Percentiles rank a stretch among this genome's conserved stretches.
Conservation (phyloP, 805 yeast genomes). For the Barnettozyma sp. region DNA sequence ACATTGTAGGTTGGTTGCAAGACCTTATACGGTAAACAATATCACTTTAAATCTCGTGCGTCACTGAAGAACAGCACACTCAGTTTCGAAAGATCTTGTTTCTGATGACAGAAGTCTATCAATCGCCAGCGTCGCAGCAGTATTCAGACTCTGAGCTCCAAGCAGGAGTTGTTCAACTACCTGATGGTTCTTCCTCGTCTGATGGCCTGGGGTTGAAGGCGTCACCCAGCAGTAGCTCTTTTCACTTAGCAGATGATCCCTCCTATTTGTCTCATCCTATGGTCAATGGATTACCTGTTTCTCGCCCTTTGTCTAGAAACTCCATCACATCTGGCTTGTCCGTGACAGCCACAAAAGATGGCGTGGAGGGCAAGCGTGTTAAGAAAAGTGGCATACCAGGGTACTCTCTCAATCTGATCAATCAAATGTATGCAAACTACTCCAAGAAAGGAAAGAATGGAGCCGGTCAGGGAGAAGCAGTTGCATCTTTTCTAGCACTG, state of each 20-base stretch:
- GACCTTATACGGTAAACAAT: too few relatives aligned
- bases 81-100: too few relatives aligned
- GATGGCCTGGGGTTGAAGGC: constrained; percentile 1
- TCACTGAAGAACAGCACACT: too few relatives aligned
- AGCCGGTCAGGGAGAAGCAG: too few relatives aligned
- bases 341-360: constrained; percentile 69
- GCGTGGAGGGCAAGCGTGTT: constrained; percentile 56
- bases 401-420: constrained; percentile 31
- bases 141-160: constrained; percentile 4
- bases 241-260: constrained; percentile 3
- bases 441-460: constrained; percentile 9
- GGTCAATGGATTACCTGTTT: constrained; percentile 20
- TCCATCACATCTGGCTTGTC: constrained; percentile 64
- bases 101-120: constrained; percentile 8
- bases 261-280: constrained; percentile 1
- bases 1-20: too few relatives aligned
- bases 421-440: constrained; percentile 28
- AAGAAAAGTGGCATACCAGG: constrained; percentile 38
- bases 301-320: constrained; percentile 55
- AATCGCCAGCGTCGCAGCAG: not conserved
- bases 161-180: too few relatives aligned
- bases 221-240: constrained; percentile 1
- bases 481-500: not conserved
- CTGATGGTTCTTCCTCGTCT: constrained; percentile 4
- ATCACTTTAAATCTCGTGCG: too few relatives aligned